These are phyloP conservation scores for Aureobasidium sp. DNA, from an alignment of 2,329 filamentous ascomycete species.

Conservation along the genomic window DNA sequence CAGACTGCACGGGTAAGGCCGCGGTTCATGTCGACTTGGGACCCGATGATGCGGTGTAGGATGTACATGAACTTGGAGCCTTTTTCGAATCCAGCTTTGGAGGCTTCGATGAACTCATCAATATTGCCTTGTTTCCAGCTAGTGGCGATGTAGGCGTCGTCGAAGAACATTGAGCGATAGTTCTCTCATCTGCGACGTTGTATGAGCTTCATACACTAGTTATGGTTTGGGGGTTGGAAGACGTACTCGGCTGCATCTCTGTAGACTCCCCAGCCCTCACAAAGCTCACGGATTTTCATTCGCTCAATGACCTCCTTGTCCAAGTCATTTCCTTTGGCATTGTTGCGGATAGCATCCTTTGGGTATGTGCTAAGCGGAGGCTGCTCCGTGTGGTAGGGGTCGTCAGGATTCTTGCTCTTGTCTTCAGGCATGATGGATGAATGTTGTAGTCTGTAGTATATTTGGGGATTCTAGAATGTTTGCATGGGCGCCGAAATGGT, in stretches of 20 bases:
- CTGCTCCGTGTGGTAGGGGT: slow-evolving; percentile 7
- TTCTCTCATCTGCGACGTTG: slow-evolving; percentile 1
- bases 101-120: slow-evolving; percentile 16
- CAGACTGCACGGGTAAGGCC: slow-evolving; percentile 16
- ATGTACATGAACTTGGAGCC: slow-evolving; percentile 18
- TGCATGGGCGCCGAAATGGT: not conserved
- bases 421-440: slow-evolving; percentile 6
- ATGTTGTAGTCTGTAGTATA: not conserved
- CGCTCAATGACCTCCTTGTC: slow-evolving; percentile 11
- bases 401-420: slow-evolving; percentile 5
- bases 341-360: slow-evolving; percentile 9
- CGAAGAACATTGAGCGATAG: slow-evolving; percentile 15
- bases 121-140: slow-evolving; percentile 17
- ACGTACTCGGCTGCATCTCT: slow-evolving; percentile 13
- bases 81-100: slow-evolving; percentile 14
- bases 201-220: not conserved
- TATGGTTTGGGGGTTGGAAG: not conserved
- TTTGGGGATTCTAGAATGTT: not conserved
- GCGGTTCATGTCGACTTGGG: slow-evolving; percentile 17
- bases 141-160: slow-evolving; percentile 16
- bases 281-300: slow-evolving; percentile 11
- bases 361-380: slow-evolving; percentile 10
- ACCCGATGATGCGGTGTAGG: slow-evolving; percentile 19
- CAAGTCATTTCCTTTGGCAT: slow-evolving; percentile 2
- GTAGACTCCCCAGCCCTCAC: slow-evolving; percentile 15